These are phyloP conservation scores for Aschersonia sp. DNA, from an alignment of 2,329 filamentous ascomycete genomes.

Conservation along the genomic window DNA sequence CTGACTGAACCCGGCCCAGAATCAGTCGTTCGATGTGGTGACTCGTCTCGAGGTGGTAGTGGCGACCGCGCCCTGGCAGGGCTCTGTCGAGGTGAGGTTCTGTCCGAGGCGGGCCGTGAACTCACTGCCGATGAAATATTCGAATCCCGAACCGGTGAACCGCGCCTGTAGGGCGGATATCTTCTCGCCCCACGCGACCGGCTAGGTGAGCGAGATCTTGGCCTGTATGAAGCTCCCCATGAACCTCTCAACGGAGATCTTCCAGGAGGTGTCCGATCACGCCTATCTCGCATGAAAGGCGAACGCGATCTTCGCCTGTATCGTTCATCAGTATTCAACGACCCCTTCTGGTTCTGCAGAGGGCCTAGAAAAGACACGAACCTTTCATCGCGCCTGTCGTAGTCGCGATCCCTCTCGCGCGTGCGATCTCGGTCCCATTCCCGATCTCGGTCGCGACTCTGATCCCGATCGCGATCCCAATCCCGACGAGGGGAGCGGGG, in stretches of 20 bases:
- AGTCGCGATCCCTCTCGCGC: conserved; percentile 16
- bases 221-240: conserved; percentile 31
- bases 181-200: conserved; percentile 30
- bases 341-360: not conserved
- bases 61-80: conserved; percentile 33
- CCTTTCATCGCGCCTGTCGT: conserved; percentile 28
- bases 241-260: conserved; percentile 14
- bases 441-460: conserved; percentile 16
- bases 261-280: conserved; percentile 16
- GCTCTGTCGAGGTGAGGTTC: conserved; percentile 36
- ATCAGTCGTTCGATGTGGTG: conserved; percentile 14
- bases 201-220: conserved; percentile 31
- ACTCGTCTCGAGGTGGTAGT: conserved; percentile 26
- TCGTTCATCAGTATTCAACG: conserved; percentile 6
- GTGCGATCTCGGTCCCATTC: conserved; percentile 15
- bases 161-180: conserved; percentile 29
- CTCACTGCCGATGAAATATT: conserved; percentile 33
- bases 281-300: conserved; percentile 32
- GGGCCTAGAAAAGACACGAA: conserved; percentile 4
- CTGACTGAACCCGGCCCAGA: conserved; percentile 11
- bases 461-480: conserved; percentile 18
- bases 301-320: conserved; percentile 39
- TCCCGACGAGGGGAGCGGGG: conserved; percentile 22
- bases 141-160: conserved; percentile 33
- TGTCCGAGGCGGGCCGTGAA: conserved; percentile 34